Conservation (phyloP, 23 red algal species). For the Gracilariopsis chorda region DNA sequence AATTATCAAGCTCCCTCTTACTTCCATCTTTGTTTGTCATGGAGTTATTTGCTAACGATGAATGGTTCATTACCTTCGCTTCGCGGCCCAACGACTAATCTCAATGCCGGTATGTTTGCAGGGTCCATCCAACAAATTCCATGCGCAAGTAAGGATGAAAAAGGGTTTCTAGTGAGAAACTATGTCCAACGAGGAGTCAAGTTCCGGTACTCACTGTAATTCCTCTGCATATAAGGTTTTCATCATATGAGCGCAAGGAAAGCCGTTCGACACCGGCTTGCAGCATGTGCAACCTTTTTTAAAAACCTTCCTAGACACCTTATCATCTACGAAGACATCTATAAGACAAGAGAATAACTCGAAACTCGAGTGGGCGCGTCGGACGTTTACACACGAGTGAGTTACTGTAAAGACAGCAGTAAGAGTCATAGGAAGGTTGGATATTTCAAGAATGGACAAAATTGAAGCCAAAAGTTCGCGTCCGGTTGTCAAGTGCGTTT, state of each 20-base stretch:
- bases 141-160: not conserved
- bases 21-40: not conserved
- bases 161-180: not conserved
- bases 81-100: no score
- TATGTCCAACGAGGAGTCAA: not conserved
- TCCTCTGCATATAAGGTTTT: not conserved
- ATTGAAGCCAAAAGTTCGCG: not conserved
- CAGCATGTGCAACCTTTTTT: not conserved
- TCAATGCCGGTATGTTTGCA: not conserved
- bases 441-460: no score
- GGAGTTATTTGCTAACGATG: no score
- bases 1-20: not conserved
- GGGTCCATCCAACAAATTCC: not conserved
- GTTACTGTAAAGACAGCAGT: not conserved
- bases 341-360: no score
- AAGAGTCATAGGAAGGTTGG: not conserved
- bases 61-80: no score
- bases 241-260: not conserved
- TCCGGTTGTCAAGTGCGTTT: no score
- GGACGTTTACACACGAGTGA: not conserved
- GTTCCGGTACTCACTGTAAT: not conserved
- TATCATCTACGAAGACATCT: no score
- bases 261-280: not conserved
- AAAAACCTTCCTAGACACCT: not conserved
- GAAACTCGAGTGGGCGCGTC: not conserved